Base-by-base conservation (phyloP, 2,329 filamentous ascomycete genomes). In the Myriosclerotinia scirpicola region DNA sequence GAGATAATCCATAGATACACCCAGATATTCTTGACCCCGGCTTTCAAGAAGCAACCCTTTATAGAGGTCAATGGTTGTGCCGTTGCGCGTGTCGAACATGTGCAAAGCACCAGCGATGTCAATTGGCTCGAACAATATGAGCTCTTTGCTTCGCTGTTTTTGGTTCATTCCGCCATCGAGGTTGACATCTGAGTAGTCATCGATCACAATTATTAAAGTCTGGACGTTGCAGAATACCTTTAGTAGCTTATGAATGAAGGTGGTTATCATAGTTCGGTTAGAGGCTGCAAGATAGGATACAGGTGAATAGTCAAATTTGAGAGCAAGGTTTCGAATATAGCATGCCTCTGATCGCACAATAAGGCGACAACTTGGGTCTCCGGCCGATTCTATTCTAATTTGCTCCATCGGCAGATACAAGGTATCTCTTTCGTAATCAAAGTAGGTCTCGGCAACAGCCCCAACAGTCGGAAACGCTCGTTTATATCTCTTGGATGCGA, bases 401-500 rank as follows among this genome's bases (percentile, higher is more conserved):
- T 36, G 20, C 12, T 59, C 17, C 17, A 17, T 9, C 30, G 20
- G 9, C 17, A 30, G 17, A 40, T 8, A 42, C 17, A 44, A 55
- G 2, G 11, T 12, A n/a, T 44, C 48, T 42, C 38, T 63, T 55
- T 54, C 9, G 48, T 40, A 42, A 42, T 63, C 36, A 40, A 54
- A 42, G n/a, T 63, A 63, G 14, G 36, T 54, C 26, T 54, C 15
- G 5, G 60, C 15, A 44, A 63, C 54, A 54, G 36, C 36, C 4
- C 48, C 17, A 30, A 30, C 15, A 63, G 48, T 30, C 5, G 60
- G 22, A 55, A 63, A 63, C 8, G 48, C 50, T 42, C 36, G n/a
- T 11, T 40, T 30, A 15, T 63, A 63, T 34, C 17, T 54, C n/a
- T n/a, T 55, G 5, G 22, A 42, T 20, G 48, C 36, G 50, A 54